Evolutionary conservation across 148 eudicot species (phyloP).

Genomic region (Amaranthus palmeri): DNA sequence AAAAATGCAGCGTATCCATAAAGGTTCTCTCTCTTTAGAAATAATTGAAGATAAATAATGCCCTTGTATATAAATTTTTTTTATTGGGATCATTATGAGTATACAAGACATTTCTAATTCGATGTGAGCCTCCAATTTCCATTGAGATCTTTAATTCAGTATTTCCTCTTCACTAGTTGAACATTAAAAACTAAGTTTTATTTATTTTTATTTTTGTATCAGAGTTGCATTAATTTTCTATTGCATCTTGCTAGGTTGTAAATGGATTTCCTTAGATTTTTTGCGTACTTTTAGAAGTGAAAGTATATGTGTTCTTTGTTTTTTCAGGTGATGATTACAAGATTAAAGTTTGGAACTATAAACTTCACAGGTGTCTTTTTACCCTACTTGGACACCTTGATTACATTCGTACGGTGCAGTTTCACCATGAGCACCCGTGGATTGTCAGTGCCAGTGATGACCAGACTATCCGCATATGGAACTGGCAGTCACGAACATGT

Average conservation of each 20-base stretch:
- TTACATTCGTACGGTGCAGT: slow-evolving; percentile 92
- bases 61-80: too few species aligned
- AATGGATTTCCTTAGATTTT: neutral
- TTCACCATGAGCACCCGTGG: slow-evolving; percentile 93
- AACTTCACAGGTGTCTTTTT: slow-evolving; percentile 79
- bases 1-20: too few species aligned
- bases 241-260: neutral
- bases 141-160: neutral
- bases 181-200: neutral
- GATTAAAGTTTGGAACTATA: slow-evolving; percentile 97
- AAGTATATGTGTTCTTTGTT: slow-evolving; percentile 9
- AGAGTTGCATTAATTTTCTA: neutral
- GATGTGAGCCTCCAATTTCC: neutral
- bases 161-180: neutral
- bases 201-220: neutral
- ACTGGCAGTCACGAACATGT: slow-evolving; percentile 93
- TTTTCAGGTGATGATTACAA: slow-evolving; percentile 90
- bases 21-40: too few species aligned
- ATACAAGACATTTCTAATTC: too few species aligned
- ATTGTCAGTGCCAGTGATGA: slow-evolving; percentile 97
- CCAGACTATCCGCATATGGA: slow-evolving; percentile 93
- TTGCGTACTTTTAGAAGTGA: neutral
- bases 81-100: too few species aligned
- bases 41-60: too few species aligned
- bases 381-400: slow-evolving; percentile 95